Percentiles rank a stretch among this genome's conserved stretches.
phyloP scores from a whole-genome alignment of 345 rosid genomes.

The Salix udensis region DNA sequence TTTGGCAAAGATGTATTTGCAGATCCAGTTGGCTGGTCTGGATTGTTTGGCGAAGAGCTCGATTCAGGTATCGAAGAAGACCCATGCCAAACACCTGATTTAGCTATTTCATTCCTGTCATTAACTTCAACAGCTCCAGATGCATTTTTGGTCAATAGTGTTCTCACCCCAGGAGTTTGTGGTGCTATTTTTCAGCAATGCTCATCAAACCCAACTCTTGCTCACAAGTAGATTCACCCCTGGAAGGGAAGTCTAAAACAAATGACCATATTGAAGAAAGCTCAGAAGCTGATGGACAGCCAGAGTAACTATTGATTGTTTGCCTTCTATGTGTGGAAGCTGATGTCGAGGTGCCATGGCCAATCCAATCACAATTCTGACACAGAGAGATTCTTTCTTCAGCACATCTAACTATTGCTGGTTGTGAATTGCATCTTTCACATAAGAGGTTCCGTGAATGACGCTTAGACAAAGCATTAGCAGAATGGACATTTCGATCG shows the following conservation, averaged over 20 bases:
- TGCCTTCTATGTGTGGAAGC: slow-evolving; percentile 68
- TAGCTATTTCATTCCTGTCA: slow-evolving; percentile 18
- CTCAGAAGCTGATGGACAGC: slow-evolving; percentile 86
- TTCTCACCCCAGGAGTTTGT: slow-evolving; percentile 35
- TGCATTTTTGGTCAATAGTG: slow-evolving; percentile 28
- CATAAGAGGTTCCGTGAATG: slow-evolving; percentile 85
- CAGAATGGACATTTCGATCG: slow-evolving; percentile 88
- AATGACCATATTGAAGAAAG: slow-evolving; percentile 91
- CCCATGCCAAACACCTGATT: slow-evolving; percentile 38
- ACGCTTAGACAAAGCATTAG: slow-evolving; percentile 85
- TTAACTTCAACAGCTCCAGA: slow-evolving; percentile 29
- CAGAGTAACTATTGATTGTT: slow-evolving; percentile 69
- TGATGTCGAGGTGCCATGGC: slow-evolving; percentile 55
- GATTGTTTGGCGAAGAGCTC: slow-evolving; percentile 32
- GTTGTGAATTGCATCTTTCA: slow-evolving; percentile 84
- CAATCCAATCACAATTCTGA: slow-evolving; percentile 92
- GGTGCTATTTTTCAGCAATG: slow-evolving; percentile 47
- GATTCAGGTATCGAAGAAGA: slow-evolving; percentile 40
- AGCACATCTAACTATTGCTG: slow-evolving; percentile 71
- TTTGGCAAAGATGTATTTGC: slow-evolving; percentile 40
- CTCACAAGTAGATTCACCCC: slow-evolving; percentile 59
- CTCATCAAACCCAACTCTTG: slow-evolving; percentile 85
- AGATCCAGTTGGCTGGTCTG: slow-evolving; percentile 41
- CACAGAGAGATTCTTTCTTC: slow-evolving; percentile 86
- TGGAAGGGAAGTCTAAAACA: slow-evolving; percentile 47